Base-by-base conservation (phyloP, 768 basidiomycete species). In the Cyclocybe aegerita region DNA sequence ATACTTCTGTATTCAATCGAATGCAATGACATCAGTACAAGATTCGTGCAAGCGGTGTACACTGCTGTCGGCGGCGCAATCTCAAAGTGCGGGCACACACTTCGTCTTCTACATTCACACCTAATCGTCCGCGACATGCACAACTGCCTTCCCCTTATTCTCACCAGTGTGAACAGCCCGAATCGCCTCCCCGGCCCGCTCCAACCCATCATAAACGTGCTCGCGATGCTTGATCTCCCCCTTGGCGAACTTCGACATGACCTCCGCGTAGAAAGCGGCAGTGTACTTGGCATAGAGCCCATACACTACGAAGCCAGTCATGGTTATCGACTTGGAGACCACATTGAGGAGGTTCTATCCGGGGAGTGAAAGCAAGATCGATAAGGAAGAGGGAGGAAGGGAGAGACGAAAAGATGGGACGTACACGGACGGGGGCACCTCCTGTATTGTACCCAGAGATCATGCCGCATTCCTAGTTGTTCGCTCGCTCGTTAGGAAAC, bases 181-280 rank as follows among this genome's bases (percentile, higher is more conserved):
- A 8, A 70, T 58, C 2, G 55, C 68, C 7, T 70, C 68, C 0
- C 67, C 69, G 6, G 66, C 66, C 37, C 57, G 61, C 10, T 68
- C 75, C 35, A 82, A 61, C 2, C 79, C 79, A 7, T 59, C 56
- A 7, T 62, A 67, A 4, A 76, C 50, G 39, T 79, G 70, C 55
- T 81, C 81, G 7, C 55, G 62, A 33, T 72, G 70, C 59, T 74
- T 76, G 38, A 80, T 44, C 54, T 78, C 70, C 6, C 79, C 77
- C 3, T 56, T 66, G 4, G 68, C 72, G 31, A 81, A 47, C 46
- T 63, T 60, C 7, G 57, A 52, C 4, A 77, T 75, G 4, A 81
- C 52, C 8, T 60, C 67, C 16, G 58, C 59, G 39, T 72, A 70
- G 61, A 82, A 82, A 7, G 65, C 70, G 2, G 65, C 64, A 5